Percentiles rank a stretch among this genome's conserved stretches.
phyloP scores from a whole-genome alignment of 441 rosid species.

The Manihot esculenta region DNA sequence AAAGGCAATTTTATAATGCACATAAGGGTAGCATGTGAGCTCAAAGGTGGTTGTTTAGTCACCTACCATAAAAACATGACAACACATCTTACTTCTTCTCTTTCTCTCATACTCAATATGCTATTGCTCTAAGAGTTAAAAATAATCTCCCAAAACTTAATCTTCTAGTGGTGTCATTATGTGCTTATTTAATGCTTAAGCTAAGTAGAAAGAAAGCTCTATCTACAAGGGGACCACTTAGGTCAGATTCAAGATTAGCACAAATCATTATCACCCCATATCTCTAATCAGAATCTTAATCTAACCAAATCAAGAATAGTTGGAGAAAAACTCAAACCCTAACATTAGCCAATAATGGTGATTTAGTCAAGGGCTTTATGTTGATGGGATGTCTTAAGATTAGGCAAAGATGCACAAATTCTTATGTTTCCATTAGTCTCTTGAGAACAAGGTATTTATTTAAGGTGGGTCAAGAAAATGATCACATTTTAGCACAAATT shows the following conservation, averaged over 20 bases:
- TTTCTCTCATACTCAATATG: conserved; percentile 18
- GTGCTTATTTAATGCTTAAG: conserved; percentile 12
- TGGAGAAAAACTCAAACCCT: conserved; percentile 1
- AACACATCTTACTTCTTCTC: conserved; percentile 36
- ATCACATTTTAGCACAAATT: conserved; percentile 3
- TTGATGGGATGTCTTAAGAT: background rate
- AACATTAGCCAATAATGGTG: background rate
- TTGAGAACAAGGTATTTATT: background rate
- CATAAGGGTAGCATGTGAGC: conserved; percentile 47
- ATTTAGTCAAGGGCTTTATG: background rate
- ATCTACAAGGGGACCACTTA: conserved; percentile 10
- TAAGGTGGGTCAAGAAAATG: background rate
- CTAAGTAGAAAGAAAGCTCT: conserved; percentile 6
- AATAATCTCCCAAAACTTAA: conserved; percentile 3
- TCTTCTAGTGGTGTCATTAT: background rate
- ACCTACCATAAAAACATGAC: conserved; percentile 56
- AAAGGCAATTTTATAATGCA: conserved; percentile 27
- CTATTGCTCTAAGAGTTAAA: background rate
- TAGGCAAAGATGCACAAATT: conserved; percentile 11
- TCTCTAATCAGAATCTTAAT: conserved; percentile 1
- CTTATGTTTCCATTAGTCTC: background rate
- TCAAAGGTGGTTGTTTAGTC: conserved; percentile 56
- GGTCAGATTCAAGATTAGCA: background rate
- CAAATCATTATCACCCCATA: background rate
- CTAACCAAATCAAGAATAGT: conserved; percentile 18